Evolutionary conservation across 2,329 filamentous ascomycete genomes (phyloP).

Genomic region (Talaromyces sp.): DNA sequence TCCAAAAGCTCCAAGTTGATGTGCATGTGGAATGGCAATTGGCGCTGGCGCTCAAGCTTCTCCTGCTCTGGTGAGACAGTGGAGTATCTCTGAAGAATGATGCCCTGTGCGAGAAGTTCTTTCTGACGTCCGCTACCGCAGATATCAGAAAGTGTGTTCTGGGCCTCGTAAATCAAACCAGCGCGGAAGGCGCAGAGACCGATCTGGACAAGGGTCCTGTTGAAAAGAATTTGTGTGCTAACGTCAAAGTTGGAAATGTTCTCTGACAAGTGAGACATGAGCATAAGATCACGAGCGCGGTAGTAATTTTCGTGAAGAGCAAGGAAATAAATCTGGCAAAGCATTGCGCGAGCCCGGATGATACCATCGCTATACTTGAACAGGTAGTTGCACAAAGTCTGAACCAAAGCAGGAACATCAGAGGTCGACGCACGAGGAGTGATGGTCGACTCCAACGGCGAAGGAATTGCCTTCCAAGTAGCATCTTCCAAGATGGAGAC

Average conservation of each 20-base stretch:
- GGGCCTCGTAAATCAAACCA: constrained; percentile 92
- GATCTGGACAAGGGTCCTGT: constrained; percentile 94
- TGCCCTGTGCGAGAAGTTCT: constrained; percentile 93
- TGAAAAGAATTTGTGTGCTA: constrained; percentile 96
- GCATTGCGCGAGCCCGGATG: constrained; percentile 90
- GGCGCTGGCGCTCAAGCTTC: constrained; percentile 90
- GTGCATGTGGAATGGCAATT: constrained; percentile 99
- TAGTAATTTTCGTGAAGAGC: constrained; percentile 98
- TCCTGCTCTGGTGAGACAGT: constrained; percentile 98
- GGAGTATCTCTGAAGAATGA: constrained; percentile 95
- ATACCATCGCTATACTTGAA: constrained; percentile 94
- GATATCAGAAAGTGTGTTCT: constrained; percentile 96
- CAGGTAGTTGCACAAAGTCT: constrained; percentile 87
- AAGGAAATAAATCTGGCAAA: constrained; percentile 98
- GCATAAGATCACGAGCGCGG: constrained; percentile 95
- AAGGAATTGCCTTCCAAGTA: constrained; percentile 76
- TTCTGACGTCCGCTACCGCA: constrained; percentile 97
- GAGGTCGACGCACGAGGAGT: constrained; percentile 65
- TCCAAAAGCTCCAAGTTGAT: constrained; percentile 98
- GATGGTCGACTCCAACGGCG: constrained; percentile 67
- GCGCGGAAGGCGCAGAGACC: constrained; percentile 97
- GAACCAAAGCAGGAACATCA: constrained; percentile 69
- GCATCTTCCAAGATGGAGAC: constrained; percentile 91
- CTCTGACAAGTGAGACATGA: constrained; percentile 99
- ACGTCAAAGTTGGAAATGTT: constrained; percentile 96